phyloP scores from a whole-genome alignment of 768 basidiomycete genomes.

The Amanita rubescens region DNA sequence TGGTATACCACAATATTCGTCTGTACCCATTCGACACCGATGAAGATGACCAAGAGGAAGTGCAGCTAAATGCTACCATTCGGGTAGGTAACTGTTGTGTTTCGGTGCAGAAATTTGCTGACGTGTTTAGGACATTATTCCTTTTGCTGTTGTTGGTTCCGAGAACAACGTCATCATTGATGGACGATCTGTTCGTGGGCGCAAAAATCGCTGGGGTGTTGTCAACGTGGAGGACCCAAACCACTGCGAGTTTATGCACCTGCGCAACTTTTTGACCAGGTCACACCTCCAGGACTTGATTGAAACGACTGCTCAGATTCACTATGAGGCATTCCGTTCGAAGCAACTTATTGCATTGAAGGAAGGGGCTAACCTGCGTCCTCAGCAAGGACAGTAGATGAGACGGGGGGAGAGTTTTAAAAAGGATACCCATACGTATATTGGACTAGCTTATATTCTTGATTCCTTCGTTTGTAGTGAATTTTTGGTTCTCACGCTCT shows the following conservation, averaged over 20 bases:
- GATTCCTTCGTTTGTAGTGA: constrained; percentile 16
- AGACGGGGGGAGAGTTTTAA: neutral
- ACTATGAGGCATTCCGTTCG: constrained; percentile 99
- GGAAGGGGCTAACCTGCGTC: constrained; percentile 74
- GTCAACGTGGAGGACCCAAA: constrained; percentile 95
- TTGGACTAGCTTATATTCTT: too few species aligned
- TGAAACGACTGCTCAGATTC: constrained; percentile 97
- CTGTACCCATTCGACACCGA: constrained; percentile 97
- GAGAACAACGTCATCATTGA: constrained; percentile 94
- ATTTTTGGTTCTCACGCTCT: constrained; percentile 12
- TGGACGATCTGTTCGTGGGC: constrained; percentile 89
- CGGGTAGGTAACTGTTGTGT: constrained; percentile 46
- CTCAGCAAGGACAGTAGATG: constrained; percentile 21
- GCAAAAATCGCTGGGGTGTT: constrained; percentile 98
- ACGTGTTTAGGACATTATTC: constrained; percentile 71
- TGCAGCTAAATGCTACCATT: constrained; percentile 83
- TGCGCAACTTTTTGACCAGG: constrained; percentile 95
- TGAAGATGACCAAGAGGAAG: constrained; percentile 90
- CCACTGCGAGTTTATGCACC: constrained; percentile 97
- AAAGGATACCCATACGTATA: constrained; percentile 3
- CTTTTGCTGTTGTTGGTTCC: constrained; percentile 97
- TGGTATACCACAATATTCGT: constrained; percentile 86
- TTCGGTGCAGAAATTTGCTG: neutral
- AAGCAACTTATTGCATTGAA: constrained; percentile 97
- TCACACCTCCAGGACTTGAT: constrained; percentile 98